Evolutionary conservation across 306 rosid species (phyloP), one percentile per base, ranked within the genome.

Genomic region (Rosa rugosa): DNA sequence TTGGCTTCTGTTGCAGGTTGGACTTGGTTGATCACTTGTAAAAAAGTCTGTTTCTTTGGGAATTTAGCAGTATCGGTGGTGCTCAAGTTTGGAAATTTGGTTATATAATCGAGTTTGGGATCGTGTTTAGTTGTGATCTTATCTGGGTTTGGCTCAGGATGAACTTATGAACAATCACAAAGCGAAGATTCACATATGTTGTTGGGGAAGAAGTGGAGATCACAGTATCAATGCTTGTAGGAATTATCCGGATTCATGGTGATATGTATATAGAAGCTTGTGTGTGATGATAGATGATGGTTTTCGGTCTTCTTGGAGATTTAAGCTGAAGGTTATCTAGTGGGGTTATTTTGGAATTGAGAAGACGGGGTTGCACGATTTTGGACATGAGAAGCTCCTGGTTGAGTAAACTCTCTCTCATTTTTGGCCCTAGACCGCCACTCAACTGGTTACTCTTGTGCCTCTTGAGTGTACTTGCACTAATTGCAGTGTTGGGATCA

Each of bases 371-470:
- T 84, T 72, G 78, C 75, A 67, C 78, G 23, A 79, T 79, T 57
- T 90, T 80, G 88, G 97, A 88, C 88, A 93, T 96, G 99, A 93
- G 98, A 91, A 87, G 93, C 86, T 78, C 89, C 78, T 90, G 97
- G 99, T 85, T 79, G 73, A 90, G 88, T 79, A 96, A 93, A 89
- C 75, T 87, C 36, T 90, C 89, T 75, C 80, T 80, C 75, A 72
- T 86, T 72, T 73, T 89, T 20, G 97, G 96, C 67, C 90, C 86
- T 69, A 91, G 88, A 87, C 97, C 88, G 77, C 94, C 94, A 8
- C 79, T 87, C 80, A 91, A 85, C 83, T 89, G 96, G 94, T 80
- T 96, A 80, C 84, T 93, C 38, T 80, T 96, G 85, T 88, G 88
- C 78, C 77, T 93, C 11, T 59, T 96, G 66, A 88, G 91, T 40